A percentile compares a stretch with the other conserved stretches of the same genome.
These are phyloP conservation scores for Solanum chiquidenum DNA, from an alignment of 257 asterid species.

Conservation along the genomic window DNA sequence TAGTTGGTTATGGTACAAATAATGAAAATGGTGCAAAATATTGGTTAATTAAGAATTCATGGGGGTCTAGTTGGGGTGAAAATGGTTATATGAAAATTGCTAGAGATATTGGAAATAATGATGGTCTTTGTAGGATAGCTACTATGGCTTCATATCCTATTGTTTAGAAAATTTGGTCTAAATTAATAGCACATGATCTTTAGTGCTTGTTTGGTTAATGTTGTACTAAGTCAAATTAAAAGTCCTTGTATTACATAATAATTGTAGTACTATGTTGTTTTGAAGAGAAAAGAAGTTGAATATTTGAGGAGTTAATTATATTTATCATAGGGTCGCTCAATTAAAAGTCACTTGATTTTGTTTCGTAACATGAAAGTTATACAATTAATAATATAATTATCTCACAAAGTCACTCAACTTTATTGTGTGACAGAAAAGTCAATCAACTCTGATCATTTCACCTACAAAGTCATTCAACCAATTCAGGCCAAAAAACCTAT, in stretches of 20 bases:
- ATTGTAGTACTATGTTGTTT: background rate
- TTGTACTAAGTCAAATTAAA: background rate
- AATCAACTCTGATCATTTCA: too few species aligned
- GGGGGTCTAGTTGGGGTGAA: conserved; percentile 8
- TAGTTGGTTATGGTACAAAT: background rate
- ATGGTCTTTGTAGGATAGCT: conserved; percentile 9
- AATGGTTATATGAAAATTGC: conserved; percentile 10
- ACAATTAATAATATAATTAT: too few species aligned
- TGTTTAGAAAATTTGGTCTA: background rate
- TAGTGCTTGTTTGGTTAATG: background rate
- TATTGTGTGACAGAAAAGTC: background rate
- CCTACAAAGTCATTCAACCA: background rate
- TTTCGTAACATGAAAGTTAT: too few species aligned
- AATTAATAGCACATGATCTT: background rate
- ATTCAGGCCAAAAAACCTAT: too few species aligned
- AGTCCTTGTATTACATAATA: background rate
- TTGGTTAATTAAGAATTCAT: conserved; percentile 3
- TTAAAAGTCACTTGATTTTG: too few species aligned
- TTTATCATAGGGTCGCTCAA: background rate
- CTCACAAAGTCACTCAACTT: too few species aligned
- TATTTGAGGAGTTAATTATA: background rate
- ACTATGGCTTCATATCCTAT: conserved; percentile 1
- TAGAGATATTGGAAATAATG: background rate
- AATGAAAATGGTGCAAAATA: background rate
- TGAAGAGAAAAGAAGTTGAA: background rate